phyloP scores from a whole-genome alignment of 106 monocot genomes.

The Gastrodia elata region DNA sequence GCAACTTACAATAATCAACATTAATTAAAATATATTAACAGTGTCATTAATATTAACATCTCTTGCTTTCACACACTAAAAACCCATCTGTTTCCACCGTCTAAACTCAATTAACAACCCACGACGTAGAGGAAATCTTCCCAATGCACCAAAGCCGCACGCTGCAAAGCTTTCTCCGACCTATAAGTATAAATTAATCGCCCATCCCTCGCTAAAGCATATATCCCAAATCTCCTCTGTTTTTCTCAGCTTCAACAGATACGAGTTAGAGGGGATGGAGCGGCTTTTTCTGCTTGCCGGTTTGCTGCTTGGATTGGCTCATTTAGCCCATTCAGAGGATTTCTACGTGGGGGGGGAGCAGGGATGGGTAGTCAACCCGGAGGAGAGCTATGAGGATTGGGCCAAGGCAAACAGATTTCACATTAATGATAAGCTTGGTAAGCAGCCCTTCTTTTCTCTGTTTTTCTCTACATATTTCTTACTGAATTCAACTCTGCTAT shows the following conservation, averaged over 20 bases:
- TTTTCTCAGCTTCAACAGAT: neutral
- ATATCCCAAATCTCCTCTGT: neutral
- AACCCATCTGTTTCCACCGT: no score
- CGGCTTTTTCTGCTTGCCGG: neutral
- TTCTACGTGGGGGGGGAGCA: conserved; percentile 60
- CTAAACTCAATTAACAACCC: neutral
- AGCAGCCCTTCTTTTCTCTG: no score
- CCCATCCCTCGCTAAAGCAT: neutral
- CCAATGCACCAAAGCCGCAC: neutral
- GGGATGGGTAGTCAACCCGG: conserved; percentile 59
- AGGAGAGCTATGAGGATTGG: conserved; percentile 47
- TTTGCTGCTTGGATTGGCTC: conserved; percentile 7
- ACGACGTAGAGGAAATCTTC: neutral
- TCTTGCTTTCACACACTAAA: no score
- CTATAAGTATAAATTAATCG: neutral
- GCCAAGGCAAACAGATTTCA: conserved; percentile 49
- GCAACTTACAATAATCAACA: no score
- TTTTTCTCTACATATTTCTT: no score
- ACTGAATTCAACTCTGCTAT: no score
- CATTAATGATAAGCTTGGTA: conserved; percentile 71
- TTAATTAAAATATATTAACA: no score
- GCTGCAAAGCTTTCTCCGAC: neutral
- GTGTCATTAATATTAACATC: no score
- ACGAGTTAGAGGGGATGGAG: neutral
- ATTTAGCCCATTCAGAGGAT: conserved; percentile 13